Base-by-base conservation (phyloP, 2,329 filamentous ascomycete species). In the Fusarium foetens region DNA sequence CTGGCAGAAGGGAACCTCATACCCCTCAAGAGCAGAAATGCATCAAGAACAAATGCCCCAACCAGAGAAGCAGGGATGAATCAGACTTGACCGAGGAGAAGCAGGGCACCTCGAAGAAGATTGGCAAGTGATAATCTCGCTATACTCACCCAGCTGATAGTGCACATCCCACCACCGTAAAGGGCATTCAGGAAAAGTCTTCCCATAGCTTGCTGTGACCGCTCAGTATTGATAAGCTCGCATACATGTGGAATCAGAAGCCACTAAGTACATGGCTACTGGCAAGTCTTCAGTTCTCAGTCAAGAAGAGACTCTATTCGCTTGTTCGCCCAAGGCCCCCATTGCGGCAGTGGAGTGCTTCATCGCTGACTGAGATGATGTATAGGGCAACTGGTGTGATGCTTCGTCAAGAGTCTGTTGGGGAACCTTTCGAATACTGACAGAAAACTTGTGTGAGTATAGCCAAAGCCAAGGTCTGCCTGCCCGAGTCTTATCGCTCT, bases 401-500 rank as follows among this genome's bases (percentile, higher is more conserved):
- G 10, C 6, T 10, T 11, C 8, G 5, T 5, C n/a, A 35, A 25
- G 7, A 35, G 6, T 21, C 6, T 10, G 8, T 21, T 2, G 29
- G 11, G 16, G 2, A 5, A 5, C 8, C 8, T 23, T 23, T 46
- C 2, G 0, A 19, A 51, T 16, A 21, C 48, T 10, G 8, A 25
- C 17, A 51, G 8, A 0, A 35, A 35, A 14, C 17, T 11, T 51
- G 12, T 3, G 6, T 25, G 2, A 21, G 2, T 0, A 25, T 51
- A 51, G n/a, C 17, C 4, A 35, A 23, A 35, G n/a, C 9, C 8
- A 51, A 25, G 9, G n/a, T 14, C 6, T 35, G 6, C 16, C 12
- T 8, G 12, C n/a, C n/a, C 6, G 17, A 35, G 17, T 35, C 31
- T 33, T 10, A 6, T 35, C 3, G 12, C 6, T 14, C n/a, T 51